phyloP scores from a whole-genome alignment of 2,329 filamentous ascomycete genomes.

The Clonostachys solani region DNA sequence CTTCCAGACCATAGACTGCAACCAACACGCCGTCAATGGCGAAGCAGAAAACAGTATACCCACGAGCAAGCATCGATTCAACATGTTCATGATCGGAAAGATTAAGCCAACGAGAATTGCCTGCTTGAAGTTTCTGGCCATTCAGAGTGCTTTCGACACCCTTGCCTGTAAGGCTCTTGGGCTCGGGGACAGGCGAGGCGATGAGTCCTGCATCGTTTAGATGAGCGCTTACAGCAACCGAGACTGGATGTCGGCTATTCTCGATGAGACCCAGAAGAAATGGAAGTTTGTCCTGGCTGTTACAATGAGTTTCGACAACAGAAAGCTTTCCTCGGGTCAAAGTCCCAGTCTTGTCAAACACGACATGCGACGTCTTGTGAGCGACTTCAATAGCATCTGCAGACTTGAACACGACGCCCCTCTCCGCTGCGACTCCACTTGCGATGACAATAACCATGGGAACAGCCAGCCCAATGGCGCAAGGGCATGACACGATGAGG shows the following conservation, averaged over 20 bases:
- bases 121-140: conserved; percentile 32
- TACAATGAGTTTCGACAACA: conserved; percentile 13
- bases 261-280: conserved; percentile 25
- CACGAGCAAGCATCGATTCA: conserved; percentile 22
- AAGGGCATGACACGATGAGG: conserved; percentile 60
- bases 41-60: conserved; percentile 43
- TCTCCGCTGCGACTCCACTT: conserved; percentile 50
- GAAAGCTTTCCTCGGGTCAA: conserved; percentile 42
- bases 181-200: conserved; percentile 7
- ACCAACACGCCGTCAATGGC: conserved; percentile 24
- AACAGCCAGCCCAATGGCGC: conserved; percentile 60
- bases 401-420: conserved; percentile 55
- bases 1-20: conserved; percentile 41
- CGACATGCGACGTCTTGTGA: conserved; percentile 46
- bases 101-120: conserved; percentile 45
- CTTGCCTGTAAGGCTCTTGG: conserved; percentile 35
- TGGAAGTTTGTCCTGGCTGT: conserved; percentile 12
- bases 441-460: conserved; percentile 63
- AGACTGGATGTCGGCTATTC: conserved; percentile 48
- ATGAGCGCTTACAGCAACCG: conserved; percentile 36
- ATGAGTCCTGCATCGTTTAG: conserved; percentile 19
- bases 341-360: conserved; percentile 65
- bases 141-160: conserved; percentile 33
- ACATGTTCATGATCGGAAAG: conserved; percentile 19
- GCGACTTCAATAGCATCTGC: conserved; percentile 47